phyloP scores from a whole-genome alignment of 768 basidiomycete genomes.

The Boletus huronensis region DNA sequence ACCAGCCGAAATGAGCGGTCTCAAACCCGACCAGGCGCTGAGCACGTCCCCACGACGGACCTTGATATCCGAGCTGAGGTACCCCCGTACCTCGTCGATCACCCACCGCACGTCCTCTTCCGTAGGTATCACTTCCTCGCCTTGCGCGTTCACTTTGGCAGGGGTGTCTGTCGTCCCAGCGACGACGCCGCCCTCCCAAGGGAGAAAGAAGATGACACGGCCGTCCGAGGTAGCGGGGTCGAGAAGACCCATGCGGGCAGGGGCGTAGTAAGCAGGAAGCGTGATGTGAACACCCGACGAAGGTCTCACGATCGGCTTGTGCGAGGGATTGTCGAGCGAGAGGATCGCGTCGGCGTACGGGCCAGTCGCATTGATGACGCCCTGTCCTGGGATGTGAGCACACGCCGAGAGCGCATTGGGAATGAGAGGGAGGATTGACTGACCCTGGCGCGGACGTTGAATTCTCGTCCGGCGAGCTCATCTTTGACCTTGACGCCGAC shows the following conservation, averaged over 20 bases:
- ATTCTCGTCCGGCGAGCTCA: slow-evolving; percentile 78
- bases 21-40: slow-evolving; percentile 89
- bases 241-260: slow-evolving; percentile 89
- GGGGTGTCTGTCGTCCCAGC: slow-evolving; percentile 95
- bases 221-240: slow-evolving; percentile 96
- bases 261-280: slow-evolving; percentile 95
- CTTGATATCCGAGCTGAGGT: slow-evolving; percentile 88
- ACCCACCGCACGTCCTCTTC: slow-evolving; percentile 99
- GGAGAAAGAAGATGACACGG: slow-evolving; percentile 97
- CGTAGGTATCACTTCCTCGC: slow-evolving; percentile 67
- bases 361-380: slow-evolving; percentile 95
- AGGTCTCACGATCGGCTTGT: slow-evolving; percentile 86
- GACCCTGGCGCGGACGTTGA: slow-evolving; percentile 75
- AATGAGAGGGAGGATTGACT: slow-evolving; percentile 19
- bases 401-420: too few species aligned
- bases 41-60: slow-evolving; percentile 94
- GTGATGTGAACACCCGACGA: slow-evolving; percentile 96
- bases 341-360: slow-evolving; percentile 89
- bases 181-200: slow-evolving; percentile 97
- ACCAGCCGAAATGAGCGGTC: slow-evolving; percentile 88
- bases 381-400: slow-evolving; percentile 38
- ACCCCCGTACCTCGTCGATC: slow-evolving; percentile 86
- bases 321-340: slow-evolving; percentile 69
- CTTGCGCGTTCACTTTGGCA: slow-evolving; percentile 52
- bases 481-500: slow-evolving; percentile 75